Conservation (phyloP, 1,139 yeast species). For the Pichia sp. region DNA sequence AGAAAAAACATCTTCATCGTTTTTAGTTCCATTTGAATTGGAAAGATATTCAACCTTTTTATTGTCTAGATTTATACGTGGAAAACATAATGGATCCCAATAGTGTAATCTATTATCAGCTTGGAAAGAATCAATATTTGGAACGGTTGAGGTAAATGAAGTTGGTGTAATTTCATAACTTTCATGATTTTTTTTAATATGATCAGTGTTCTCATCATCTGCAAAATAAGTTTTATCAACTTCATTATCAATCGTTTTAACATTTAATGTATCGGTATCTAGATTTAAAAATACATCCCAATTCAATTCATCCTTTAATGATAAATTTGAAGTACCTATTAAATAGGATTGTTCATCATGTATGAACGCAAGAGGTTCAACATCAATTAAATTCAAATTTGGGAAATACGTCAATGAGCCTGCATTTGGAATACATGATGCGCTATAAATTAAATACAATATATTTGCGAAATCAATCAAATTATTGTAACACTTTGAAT, state of each 20-base stretch:
- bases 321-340: conserved; percentile 53
- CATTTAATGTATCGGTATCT: conserved; percentile 27
- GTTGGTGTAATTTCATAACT: conserved; percentile 8
- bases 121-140: conserved; percentile 12
- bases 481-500: conserved; percentile 43
- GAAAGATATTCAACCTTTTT: neutral
- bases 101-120: conserved; percentile 6
- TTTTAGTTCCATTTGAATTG: neutral
- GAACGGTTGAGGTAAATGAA: conserved; percentile 4
- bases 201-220: neutral
- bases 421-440: conserved; percentile 34
- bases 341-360: conserved; percentile 39
- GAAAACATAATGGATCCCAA: conserved; percentile 23
- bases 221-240: conserved; percentile 6
- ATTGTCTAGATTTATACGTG: conserved; percentile 10
- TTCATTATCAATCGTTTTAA: conserved; percentile 1
- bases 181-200: neutral
- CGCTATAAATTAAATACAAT: conserved; percentile 36
- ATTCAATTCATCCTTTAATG: conserved; percentile 37
- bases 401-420: conserved; percentile 42
- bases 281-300: conserved; percentile 51
- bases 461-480: conserved; percentile 43
- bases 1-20: neutral
- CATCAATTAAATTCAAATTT: conserved; percentile 33
- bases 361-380: conserved; percentile 16